phyloP scores from a whole-genome alignment of 2,329 filamentous ascomycete genomes.

The Talaromyces sp. region DNA sequence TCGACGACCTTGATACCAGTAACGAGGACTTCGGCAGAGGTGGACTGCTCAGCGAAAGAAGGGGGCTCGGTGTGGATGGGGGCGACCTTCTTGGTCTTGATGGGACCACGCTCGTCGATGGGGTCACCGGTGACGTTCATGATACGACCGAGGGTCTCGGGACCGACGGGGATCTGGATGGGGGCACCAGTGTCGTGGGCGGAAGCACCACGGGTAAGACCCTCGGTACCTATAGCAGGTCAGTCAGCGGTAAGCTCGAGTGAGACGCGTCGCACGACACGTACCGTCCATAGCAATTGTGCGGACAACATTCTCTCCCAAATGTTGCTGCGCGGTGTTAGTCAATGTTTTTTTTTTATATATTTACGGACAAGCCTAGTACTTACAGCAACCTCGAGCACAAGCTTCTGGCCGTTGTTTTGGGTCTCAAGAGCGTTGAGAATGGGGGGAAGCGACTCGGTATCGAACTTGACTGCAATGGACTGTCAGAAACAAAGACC shows the following conservation, averaged over 20 bases:
- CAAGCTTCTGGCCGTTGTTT: conserved; percentile 89
- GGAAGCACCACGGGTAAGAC: conserved; percentile 88
- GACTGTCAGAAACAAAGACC: conserved; percentile 24
- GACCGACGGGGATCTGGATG: conserved; percentile 94
- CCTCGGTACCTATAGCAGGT: conserved; percentile 74
- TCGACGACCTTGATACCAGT: conserved; percentile 99
- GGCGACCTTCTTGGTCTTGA: conserved; percentile 81
- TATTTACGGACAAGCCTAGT: too few relatives aligned
- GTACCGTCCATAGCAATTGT: conserved; percentile 99
- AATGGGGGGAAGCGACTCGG: conserved; percentile 88
- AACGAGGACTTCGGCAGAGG: conserved; percentile 89
- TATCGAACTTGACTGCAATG: conserved; percentile 86
- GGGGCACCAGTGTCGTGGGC: conserved; percentile 85
- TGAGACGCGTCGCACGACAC: conserved; percentile 28
- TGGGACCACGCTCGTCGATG: conserved; percentile 97
- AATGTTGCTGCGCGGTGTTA: conserved; percentile 70
- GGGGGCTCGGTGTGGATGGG: conserved; percentile 96
- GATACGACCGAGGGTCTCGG: conserved; percentile 93
- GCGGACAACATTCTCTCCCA: conserved; percentile 97
- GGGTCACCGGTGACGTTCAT: conserved; percentile 99
- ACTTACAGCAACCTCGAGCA: conserved; percentile 92
- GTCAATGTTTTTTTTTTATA: conserved; percentile 1
- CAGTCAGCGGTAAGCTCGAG: not conserved
- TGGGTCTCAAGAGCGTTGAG: conserved; percentile 90
- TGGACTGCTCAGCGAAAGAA: conserved; percentile 90